Evolutionary conservation across 352 stramenopile species (phyloP).

Genomic region (Phytopythium litorale): DNA sequence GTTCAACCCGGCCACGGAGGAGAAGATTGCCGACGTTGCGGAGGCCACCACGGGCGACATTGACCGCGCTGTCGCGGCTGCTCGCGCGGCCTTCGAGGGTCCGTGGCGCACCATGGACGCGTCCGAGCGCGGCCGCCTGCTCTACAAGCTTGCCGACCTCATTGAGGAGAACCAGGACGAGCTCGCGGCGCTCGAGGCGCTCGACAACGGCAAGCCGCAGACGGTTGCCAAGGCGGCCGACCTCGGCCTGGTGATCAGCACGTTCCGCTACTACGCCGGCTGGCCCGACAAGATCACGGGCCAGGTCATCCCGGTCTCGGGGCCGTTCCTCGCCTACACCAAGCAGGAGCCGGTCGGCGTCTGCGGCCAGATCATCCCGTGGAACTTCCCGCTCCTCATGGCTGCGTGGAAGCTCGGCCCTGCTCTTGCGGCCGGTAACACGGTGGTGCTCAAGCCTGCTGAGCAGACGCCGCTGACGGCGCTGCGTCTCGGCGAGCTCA

Average conservation of each 20-base stretch:
- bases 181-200: slow-evolving; percentile 83
- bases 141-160: slow-evolving; percentile 49
- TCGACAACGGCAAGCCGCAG: slow-evolving; percentile 94
- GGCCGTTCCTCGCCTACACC: slow-evolving; percentile 58
- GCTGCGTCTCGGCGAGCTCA: slow-evolving; percentile 85
- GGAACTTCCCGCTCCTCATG: slow-evolving; percentile 97
- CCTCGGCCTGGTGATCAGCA: slow-evolving; percentile 72
- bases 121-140: slow-evolving; percentile 33
- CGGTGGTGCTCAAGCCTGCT: slow-evolving; percentile 92
- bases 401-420: slow-evolving; percentile 92
- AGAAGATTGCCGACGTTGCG: slow-evolving; percentile 68
- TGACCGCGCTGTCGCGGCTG: slow-evolving; percentile 65
- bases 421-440: slow-evolving; percentile 90
- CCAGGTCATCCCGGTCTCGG: slow-evolving; percentile 58
- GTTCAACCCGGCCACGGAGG: slow-evolving; percentile 79
- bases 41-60: slow-evolving; percentile 63
- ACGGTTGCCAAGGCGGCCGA: slow-evolving; percentile 86
- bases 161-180: slow-evolving; percentile 63
- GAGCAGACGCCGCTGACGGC: slow-evolving; percentile 93
- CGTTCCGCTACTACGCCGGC: slow-evolving; percentile 92
- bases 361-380: slow-evolving; percentile 91
- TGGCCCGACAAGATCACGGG: slow-evolving; percentile 87
- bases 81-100: slow-evolving; percentile 60
- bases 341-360: slow-evolving; percentile 89
- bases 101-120: slow-evolving; percentile 55